Evolutionary conservation across 2,329 filamentous ascomycete genomes (phyloP).

Genomic region (Triangularia setosa): DNA sequence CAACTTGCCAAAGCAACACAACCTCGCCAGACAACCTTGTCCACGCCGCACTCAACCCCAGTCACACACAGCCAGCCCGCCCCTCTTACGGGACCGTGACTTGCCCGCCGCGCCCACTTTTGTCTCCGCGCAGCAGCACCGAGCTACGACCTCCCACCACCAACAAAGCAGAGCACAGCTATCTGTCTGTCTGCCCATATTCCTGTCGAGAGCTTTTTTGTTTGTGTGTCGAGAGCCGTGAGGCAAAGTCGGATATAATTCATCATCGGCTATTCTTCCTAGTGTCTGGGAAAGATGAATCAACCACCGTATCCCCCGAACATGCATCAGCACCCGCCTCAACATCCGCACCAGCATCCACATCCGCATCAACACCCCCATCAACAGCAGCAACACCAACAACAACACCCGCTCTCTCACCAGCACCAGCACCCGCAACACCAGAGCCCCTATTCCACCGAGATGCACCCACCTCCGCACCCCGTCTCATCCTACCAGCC

Average conservation of each 20-base stretch:
- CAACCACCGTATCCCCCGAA: constrained; percentile 21
- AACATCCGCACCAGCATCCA: constrained; percentile 2
- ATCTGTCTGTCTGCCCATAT: not conserved
- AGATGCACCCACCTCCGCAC: constrained; percentile 21
- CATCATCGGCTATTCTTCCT: not conserved
- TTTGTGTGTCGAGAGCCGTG: not conserved
- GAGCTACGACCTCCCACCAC: not conserved
- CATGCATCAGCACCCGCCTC: constrained; percentile 16
- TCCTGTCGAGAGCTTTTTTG: not conserved
- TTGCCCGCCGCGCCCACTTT: not conserved
- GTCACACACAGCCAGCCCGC: not conserved
- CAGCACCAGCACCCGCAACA: constrained; percentile 16
- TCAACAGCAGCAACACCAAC: constrained; percentile 3
- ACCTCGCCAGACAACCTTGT: not conserved
- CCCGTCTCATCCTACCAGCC: constrained; percentile 10
- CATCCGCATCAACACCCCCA: constrained; percentile 3
- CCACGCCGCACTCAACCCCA: not conserved
- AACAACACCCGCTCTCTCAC: constrained; percentile 3
- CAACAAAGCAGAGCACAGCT: not conserved
- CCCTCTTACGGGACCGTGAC: not conserved
- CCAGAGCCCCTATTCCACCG: not conserved
- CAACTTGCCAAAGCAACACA: not conserved
- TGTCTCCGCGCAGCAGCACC: not conserved
- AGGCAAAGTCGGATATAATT: not conserved
- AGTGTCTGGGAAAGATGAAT: constrained; percentile 15